Conservation (phyloP, 768 basidiomycete genomes). For the Suillus weaverae region DNA sequence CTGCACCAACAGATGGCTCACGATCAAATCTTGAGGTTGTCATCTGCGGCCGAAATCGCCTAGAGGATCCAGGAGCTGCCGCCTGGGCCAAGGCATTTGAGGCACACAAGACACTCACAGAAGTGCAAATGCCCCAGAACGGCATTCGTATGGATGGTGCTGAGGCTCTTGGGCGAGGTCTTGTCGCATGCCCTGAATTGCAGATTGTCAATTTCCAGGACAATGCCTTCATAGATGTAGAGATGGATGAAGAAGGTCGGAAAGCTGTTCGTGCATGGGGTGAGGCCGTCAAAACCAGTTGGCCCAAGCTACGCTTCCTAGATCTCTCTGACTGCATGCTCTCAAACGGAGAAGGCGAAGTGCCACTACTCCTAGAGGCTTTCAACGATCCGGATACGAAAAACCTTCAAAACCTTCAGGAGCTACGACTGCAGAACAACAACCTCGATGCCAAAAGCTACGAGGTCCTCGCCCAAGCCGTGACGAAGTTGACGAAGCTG, state of each 20-base stretch:
- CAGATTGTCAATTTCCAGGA: conserved; percentile 90
- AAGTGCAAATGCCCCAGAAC: conserved; percentile 96
- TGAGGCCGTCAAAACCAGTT: conserved; percentile 43
- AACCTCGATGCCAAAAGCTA: conserved; percentile 78
- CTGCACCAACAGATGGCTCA: conserved; percentile 71
- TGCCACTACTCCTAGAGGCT: conserved; percentile 67
- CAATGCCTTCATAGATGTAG: conserved; percentile 69
- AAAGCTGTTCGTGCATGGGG: conserved; percentile 59
- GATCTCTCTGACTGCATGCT: conserved; percentile 88
- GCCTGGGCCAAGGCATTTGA: conserved; percentile 89
- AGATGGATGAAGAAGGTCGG: conserved; percentile 56
- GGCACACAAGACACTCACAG: conserved; percentile 75
- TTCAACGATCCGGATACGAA: conserved; percentile 58
- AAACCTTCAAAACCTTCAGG: conserved; percentile 54
- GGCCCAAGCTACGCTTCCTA: conserved; percentile 65
- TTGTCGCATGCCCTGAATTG: conserved; percentile 65
- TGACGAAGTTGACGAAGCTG: conserved; percentile 59
- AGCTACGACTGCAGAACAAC: conserved; percentile 87
- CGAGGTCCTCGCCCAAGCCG: conserved; percentile 61
- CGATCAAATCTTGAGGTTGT: conserved; percentile 73
- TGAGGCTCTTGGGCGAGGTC: conserved; percentile 70
- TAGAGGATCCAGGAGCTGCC: conserved; percentile 85
- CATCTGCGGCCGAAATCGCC: conserved; percentile 93
- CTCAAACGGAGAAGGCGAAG: conserved; percentile 69
- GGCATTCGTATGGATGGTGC: conserved; percentile 95